Conservation (phyloP, 2,329 filamentous ascomycete species). For the Claviceps maximensis region DNA sequence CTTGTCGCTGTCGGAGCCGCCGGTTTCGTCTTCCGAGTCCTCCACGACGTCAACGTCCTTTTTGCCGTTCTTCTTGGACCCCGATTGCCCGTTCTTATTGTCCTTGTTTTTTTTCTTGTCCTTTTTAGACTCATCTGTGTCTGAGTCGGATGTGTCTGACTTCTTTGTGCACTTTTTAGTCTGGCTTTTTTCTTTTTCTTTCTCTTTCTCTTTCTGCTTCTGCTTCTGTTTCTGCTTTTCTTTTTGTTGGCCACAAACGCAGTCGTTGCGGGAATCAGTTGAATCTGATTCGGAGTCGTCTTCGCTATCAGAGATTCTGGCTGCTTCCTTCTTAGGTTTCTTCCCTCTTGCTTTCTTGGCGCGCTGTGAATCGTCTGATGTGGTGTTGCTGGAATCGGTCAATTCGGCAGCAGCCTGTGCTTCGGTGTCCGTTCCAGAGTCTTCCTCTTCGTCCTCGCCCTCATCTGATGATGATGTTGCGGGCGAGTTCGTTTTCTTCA, state of each 20-base stretch:
- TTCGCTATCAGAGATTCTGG: constrained; percentile 13
- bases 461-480: constrained; percentile 4
- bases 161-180: constrained; percentile 6
- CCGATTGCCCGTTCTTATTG: constrained; percentile 7
- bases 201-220: constrained; percentile 2
- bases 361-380: constrained; percentile 8
- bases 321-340: constrained; percentile 6
- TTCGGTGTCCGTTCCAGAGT: constrained; percentile 12
- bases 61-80: constrained; percentile 11
- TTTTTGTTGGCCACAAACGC: constrained; percentile 9
- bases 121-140: constrained; percentile 9
- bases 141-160: not conserved
- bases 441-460: not conserved
- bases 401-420: constrained; percentile 8
- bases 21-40: constrained; percentile 8
- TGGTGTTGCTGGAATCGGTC: constrained; percentile 9
- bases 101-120: constrained; percentile 11
- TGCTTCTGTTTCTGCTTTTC: not conserved
- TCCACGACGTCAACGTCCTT: constrained; percentile 9
- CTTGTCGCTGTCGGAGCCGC: constrained; percentile 9
- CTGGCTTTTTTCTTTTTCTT: constrained; percentile 3
- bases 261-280: constrained; percentile 15
- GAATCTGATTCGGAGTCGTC: constrained; percentile 22
- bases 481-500: constrained; percentile 19
- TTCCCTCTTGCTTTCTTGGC: constrained; percentile 11